A percentile compares a stretch with the other conserved stretches of the same genome.
Conservation (phyloP, 164 flowering plant species). For the Santalum album region DNA sequence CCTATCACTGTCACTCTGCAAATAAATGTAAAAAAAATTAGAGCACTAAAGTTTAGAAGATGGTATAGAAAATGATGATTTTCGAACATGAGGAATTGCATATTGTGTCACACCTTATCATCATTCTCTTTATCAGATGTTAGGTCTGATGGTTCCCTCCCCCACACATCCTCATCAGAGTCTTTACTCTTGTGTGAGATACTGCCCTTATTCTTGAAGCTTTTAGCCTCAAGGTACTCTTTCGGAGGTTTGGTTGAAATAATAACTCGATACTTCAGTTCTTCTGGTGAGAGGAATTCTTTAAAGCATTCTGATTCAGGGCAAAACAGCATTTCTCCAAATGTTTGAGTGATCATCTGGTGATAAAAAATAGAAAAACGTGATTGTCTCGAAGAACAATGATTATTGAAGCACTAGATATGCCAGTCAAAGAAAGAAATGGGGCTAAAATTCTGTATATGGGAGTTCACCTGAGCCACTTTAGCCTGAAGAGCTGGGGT, state of each 20-base stretch:
- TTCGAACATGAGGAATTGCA: background rate
- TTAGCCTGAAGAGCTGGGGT: constrained; percentile 46
- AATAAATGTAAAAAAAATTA: background rate
- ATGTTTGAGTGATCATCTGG: constrained; percentile 35
- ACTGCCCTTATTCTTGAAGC: constrained; percentile 1
- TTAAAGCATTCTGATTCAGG: constrained; percentile 23
- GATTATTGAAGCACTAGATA: no score
- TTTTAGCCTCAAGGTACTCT: constrained; percentile 25
- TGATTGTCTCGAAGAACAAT: no score
- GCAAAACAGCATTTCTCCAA: constrained; percentile 27
- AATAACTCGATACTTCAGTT: constrained; percentile 25
- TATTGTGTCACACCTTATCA: constrained; percentile 17
- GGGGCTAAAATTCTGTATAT: background rate
- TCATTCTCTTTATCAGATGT: constrained; percentile 13
- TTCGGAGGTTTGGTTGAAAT: constrained; percentile 51
- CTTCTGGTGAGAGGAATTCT: constrained; percentile 42
- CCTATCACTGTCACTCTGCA: constrained; percentile 28
- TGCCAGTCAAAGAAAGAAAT: background rate
- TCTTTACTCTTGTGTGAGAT: constrained; percentile 9
- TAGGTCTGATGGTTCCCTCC: constrained; percentile 11
- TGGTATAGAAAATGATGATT: background rate
- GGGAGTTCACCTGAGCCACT: constrained; percentile 41
- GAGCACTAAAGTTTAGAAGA: background rate
- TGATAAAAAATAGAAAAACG: background rate
- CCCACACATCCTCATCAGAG: constrained; percentile 18